Evolutionary conservation across 2,329 filamentous ascomycete genomes (phyloP).

Genomic region (Trichoderma harzianum): DNA sequence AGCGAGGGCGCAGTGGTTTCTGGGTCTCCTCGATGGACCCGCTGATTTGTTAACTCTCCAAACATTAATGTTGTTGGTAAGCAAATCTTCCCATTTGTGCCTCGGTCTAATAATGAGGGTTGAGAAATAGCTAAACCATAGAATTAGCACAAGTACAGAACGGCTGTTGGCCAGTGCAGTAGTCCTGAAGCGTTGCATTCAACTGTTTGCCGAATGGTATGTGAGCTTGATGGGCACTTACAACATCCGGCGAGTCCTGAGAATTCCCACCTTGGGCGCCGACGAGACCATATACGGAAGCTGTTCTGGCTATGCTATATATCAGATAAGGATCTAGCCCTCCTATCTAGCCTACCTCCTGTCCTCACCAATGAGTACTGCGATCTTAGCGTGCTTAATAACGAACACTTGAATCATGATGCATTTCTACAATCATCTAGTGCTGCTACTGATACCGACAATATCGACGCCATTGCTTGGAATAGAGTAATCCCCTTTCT

Average conservation of each 20-base stretch:
- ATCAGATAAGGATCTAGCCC: neutral
- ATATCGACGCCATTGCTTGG: neutral
- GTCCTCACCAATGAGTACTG: neutral
- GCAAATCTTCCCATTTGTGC: fast-evolving
- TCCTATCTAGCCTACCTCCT: neutral
- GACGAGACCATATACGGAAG: neutral
- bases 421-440: neutral
- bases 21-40: neutral
- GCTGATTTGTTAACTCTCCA: neutral
- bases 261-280: neutral
- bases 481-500: neutral
- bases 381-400: neutral
- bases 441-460: neutral
- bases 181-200: neutral
- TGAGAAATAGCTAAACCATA: neutral
- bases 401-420: neutral
- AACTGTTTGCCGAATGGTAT: neutral
- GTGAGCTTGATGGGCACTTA: neutral
- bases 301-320: neutral
- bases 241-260: neutral
- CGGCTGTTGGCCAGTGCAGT: neutral
- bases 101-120: neutral
- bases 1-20: neutral
- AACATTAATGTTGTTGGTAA: neutral
- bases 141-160: neutral